Percentiles rank a stretch among this genome's conserved stretches.
These are phyloP conservation scores for Pseudogymnoascus sp. DNA, from an alignment of 2,329 filamentous ascomycete genomes.

Conservation along the genomic window DNA sequence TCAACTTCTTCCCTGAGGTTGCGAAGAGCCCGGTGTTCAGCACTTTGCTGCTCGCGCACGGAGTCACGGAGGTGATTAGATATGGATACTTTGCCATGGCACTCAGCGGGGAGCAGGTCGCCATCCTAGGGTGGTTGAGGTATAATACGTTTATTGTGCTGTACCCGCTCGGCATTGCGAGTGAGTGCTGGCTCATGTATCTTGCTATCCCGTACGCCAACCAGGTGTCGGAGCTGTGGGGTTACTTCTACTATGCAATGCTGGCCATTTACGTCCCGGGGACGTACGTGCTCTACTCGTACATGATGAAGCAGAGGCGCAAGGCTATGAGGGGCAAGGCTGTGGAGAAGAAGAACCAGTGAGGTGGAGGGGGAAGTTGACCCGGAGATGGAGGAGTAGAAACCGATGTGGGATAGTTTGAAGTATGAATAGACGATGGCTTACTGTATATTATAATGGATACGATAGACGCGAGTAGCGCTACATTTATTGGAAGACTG, in stretches of 20 bases:
- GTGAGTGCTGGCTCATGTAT: constrained; percentile 77
- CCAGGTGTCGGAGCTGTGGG: constrained; percentile 41
- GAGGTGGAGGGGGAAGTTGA: not conserved
- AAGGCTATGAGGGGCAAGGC: constrained; percentile 63
- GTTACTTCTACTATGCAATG: constrained; percentile 54
- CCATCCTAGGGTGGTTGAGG: constrained; percentile 66
- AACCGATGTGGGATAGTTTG: not conserved
- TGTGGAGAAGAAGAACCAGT: constrained; percentile 29
- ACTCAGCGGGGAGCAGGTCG: constrained; percentile 54
- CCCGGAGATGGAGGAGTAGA: not conserved
- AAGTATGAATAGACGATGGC: constrained; percentile 9
- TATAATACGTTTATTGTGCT: constrained; percentile 91
- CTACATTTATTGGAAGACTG: not conserved
- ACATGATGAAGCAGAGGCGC: constrained; percentile 87
- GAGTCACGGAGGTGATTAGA: constrained; percentile 81
- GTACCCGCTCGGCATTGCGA: constrained; percentile 84
- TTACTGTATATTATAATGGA: constrained; percentile 9
- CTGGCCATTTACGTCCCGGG: constrained; percentile 70
- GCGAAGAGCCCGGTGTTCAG: constrained; percentile 57
- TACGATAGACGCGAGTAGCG: not conserved
- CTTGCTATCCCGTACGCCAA: constrained; percentile 54
- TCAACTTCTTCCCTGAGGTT: constrained; percentile 62
- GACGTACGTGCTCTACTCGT: constrained; percentile 77
- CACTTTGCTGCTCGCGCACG: constrained; percentile 81
- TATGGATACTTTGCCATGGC: constrained; percentile 85